These are phyloP conservation scores for Fusarium incarnatum DNA, from an alignment of 2,329 filamentous ascomycete genomes.

Conservation along the genomic window DNA sequence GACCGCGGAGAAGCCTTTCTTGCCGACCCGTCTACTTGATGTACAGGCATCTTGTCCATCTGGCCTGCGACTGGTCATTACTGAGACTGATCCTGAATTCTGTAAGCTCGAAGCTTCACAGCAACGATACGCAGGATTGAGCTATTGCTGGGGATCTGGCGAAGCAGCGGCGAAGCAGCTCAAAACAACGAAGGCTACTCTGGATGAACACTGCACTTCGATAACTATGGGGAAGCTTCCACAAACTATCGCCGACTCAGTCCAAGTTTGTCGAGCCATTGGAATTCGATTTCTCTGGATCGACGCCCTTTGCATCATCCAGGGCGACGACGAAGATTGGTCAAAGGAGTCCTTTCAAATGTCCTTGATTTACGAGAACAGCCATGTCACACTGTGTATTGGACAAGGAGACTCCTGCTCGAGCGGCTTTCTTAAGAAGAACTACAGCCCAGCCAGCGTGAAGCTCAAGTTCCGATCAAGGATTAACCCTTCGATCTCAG, in stretches of 20 bases:
- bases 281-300: not conserved
- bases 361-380: not conserved
- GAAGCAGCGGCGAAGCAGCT: not conserved
- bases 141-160: not conserved
- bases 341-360: not conserved
- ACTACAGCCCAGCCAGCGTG: accelerated
- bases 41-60: not conserved
- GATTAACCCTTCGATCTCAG: accelerated
- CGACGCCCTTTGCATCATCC: not conserved
- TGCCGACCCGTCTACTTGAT: not conserved
- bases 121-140: not conserved
- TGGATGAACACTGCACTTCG: accelerated
- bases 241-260: not conserved
- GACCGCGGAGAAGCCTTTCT: accelerated
- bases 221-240: not conserved
- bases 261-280: not conserved
- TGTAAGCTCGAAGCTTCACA: not conserved
- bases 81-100: accelerated
- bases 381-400: not conserved
- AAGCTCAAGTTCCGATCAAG: not conserved
- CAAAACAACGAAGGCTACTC: accelerated
- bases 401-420: not conserved
- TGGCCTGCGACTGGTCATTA: not conserved
- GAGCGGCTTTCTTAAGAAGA: not conserved
- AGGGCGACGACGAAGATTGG: accelerated